Evolutionary conservation across 768 basidiomycete genomes (phyloP), one percentile per base, ranked within the genome.

Genomic region (Lactarius sanguifluus): DNA sequence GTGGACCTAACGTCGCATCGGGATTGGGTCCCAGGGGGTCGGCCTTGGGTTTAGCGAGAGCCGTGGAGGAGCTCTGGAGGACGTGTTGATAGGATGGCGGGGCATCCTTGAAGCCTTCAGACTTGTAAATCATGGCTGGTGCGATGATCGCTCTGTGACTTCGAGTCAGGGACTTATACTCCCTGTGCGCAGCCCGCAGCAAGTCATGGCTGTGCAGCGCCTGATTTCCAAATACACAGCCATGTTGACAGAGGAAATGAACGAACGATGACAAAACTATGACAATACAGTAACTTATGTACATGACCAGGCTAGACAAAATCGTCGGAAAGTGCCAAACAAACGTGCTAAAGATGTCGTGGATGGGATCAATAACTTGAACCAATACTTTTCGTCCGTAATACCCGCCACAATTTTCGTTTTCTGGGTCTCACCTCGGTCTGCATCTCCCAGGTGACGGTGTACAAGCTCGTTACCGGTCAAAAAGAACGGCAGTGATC

Each of bases 111-210:
- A 63, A 63, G 25, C n/a, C 36, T 38, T 61, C 32, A 5, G 67
- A 63, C 34, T 69, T 69, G 47, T 69, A 65, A 28, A 69, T 69
- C 68, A 69, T 69, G 34, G 43, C 55, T 25, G 56, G 30, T 23
- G n/a, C 30, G 59, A 23, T 13, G 59, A 23, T 13, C 34, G 56
- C 34, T 15, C 36, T 52, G 45, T 7, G 25, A 15, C 15, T 15
- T 40, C 38, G 15, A 5, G 50, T 43, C 36, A 59, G 25, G 5
- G 43, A 45, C 20, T 61, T 16, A 61, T 32, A 9, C n/a, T 28
- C 32, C 3, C 32, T 25, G 6, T 23, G 13, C 50, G 47, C 47
- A 50, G 47, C 12, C 47, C 47, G 50, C 50, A 52, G 50, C 25
- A 52, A 25, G 45, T 5, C 54, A 28, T 54, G 55, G 30, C 55